These are phyloP conservation scores for Chaetoscypha palmicola DNA, from an alignment of 2,329 filamentous ascomycete genomes.

Conservation along the genomic window DNA sequence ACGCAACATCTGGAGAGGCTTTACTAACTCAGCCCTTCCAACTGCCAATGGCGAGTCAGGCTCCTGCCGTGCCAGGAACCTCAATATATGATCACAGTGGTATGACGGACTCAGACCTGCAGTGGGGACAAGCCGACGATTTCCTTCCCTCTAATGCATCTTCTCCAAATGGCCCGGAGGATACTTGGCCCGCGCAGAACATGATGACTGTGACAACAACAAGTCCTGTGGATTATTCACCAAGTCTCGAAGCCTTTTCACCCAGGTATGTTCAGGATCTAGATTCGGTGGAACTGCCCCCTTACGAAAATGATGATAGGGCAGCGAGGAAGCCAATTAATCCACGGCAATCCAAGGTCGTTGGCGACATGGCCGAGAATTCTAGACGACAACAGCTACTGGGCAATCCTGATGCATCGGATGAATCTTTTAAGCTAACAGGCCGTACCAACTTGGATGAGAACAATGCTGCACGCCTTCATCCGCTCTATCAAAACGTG, in stretches of 20 bases:
- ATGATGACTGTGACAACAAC: constrained; percentile 22
- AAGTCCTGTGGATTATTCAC: constrained; percentile 27
- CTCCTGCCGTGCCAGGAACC: constrained; percentile 20
- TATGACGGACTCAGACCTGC: constrained; percentile 19
- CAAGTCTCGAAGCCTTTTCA: constrained; percentile 25
- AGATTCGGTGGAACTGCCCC: constrained; percentile 25
- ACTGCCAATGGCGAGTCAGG: constrained; percentile 15
- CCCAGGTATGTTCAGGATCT: constrained; percentile 29
- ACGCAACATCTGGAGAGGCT: constrained; percentile 20
- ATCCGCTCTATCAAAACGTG: constrained; percentile 64
- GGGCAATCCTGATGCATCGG: constrained; percentile 23
- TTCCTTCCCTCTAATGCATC: constrained; percentile 26
- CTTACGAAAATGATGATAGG: constrained; percentile 27
- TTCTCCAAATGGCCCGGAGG: constrained; percentile 24
- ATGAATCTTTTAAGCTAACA: constrained; percentile 26
- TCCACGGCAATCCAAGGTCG: constrained; percentile 28
- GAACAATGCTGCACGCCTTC: constrained; percentile 49
- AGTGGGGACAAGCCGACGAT: constrained; percentile 21
- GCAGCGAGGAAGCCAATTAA: constrained; percentile 26
- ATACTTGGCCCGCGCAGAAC: constrained; percentile 21
- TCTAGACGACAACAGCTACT: constrained; percentile 16
- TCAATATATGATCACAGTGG: constrained; percentile 21
- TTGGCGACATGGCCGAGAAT: constrained; percentile 22
- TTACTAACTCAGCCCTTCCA: constrained; percentile 16
- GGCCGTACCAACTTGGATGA: constrained; percentile 29